Evolutionary conservation across 2,329 filamentous ascomycete species (phyloP).

Genomic region (Epichloe sp.): DNA sequence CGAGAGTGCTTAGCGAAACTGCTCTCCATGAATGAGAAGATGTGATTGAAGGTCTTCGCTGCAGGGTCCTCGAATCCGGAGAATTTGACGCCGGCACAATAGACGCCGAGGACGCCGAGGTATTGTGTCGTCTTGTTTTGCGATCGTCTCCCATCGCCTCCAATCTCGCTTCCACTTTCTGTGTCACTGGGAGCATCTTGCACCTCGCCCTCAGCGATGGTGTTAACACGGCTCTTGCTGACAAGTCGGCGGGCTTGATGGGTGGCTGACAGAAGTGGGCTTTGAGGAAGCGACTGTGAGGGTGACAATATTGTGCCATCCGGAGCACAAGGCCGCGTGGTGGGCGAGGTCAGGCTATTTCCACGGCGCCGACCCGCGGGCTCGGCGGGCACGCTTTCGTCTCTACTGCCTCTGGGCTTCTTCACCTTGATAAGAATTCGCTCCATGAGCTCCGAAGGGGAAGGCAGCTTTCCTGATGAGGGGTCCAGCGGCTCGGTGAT

Average conservation of each 20-base stretch:
- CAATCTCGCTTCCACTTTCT: constrained; percentile 52
- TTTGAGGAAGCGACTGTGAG: constrained; percentile 38
- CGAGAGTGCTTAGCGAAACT: constrained; percentile 74
- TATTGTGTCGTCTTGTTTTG: constrained; percentile 77
- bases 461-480: constrained; percentile 57
- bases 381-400: constrained; percentile 23
- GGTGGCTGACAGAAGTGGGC: constrained; percentile 37
- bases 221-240: constrained; percentile 42
- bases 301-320: constrained; percentile 42
- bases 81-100: constrained; percentile 65
- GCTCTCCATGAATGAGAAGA: constrained; percentile 87
- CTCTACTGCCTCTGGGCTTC: constrained; percentile 40
- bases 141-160: constrained; percentile 37
- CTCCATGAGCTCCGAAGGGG: constrained; percentile 72
- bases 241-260: constrained; percentile 35
- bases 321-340: constrained; percentile 42
- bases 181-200: constrained; percentile 58
- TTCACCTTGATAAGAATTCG: constrained; percentile 93
- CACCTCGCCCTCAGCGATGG: constrained; percentile 43
- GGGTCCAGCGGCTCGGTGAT: constrained; percentile 62
- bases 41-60: constrained; percentile 82
- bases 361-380: constrained; percentile 38
- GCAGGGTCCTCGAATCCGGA: constrained; percentile 64
- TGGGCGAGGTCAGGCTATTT: constrained; percentile 59
- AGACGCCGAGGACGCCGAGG: constrained; percentile 75